A percentile compares a stretch with the other conserved stretches of the same genome.
Evolutionary conservation across 768 basidiomycete genomes (phyloP).

Genomic region (Tricholomella constricta): DNA sequence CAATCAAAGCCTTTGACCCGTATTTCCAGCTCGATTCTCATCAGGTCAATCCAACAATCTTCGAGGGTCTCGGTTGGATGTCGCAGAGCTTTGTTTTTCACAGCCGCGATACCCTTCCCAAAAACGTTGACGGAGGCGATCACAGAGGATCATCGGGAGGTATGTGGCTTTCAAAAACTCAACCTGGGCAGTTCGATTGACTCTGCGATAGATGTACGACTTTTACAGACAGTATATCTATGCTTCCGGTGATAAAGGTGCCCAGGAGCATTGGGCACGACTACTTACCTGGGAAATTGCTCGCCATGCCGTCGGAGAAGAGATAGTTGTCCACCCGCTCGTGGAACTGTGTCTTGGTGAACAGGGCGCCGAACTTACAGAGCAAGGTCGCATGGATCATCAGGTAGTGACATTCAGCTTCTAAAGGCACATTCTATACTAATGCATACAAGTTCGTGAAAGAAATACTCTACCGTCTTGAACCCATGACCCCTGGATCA

Average conservation of each 20-base stretch:
- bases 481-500: constrained; percentile 43
- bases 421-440: too few species aligned
- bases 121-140: background rate
- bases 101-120: background rate
- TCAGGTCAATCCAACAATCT: too few species aligned
- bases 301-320: constrained; percentile 61
- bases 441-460: constrained; percentile 12
- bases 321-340: constrained; percentile 64
- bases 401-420: constrained; percentile 33
- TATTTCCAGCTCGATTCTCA: too few species aligned
- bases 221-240: constrained; percentile 52
- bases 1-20: too few species aligned
- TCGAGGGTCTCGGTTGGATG: background rate
- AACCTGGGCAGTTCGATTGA: background rate
- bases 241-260: constrained; percentile 42
- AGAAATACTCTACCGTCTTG: constrained; percentile 34
- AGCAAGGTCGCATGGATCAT: constrained; percentile 58
- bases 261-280: constrained; percentile 53
- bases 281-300: constrained; percentile 65
- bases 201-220: constrained; percentile 48
- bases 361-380: constrained; percentile 51
- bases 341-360: constrained; percentile 58
- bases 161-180: background rate
- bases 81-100: background rate
- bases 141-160: background rate